Base-by-base conservation (phyloP, 2,329 filamentous ascomycete species). In the Epichloe sylvatica region DNA sequence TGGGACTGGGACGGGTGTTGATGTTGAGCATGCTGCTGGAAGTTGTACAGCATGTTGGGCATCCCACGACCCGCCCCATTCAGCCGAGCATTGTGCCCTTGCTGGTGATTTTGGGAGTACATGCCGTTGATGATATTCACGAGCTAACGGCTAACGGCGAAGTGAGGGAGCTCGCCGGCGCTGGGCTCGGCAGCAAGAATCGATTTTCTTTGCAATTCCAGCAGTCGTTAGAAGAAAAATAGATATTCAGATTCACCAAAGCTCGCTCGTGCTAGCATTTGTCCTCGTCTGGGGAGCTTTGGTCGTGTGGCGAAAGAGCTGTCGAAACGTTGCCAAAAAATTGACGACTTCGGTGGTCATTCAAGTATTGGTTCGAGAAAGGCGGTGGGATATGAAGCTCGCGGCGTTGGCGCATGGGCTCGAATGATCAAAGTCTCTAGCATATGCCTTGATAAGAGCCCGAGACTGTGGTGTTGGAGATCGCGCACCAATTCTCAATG, bases 81-180 rank as follows among this genome's bases (percentile, higher is more conserved):
- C 67, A 88, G 77, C 69, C 86, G 81, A 69, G 77, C 78, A 70
- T 82, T 82, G 64, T 87, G 84, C 64, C 80, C 80, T 69, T 83
- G 81, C 64, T 85, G 81, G 64, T 77, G 81, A 63, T 74, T 75
- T 66, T 86, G 81, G 62, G 79, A 80, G 73, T 83, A 89, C 84
- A 89, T 89, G 65, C 75, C 74, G 66, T 56, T 49, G 57, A 40
- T 21, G 17, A 53, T 51, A 52, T 49, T 55, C 52, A 51, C 50
- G 45, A 49, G 49, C 52, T 51, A 53, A 47, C 53, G 48, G 49
- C 52, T 53, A 45, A 48, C 41, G 42, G 48, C 38, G 51, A 41
- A 38, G 44, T 50, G 37, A 41, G 45, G 52, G 49, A 51, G 54
- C 55, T 59, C 59, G 59, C 58, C 61, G 57, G 59, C 57, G 51